Conservation (phyloP, 345 rosid species). For the Brassica juncea region DNA sequence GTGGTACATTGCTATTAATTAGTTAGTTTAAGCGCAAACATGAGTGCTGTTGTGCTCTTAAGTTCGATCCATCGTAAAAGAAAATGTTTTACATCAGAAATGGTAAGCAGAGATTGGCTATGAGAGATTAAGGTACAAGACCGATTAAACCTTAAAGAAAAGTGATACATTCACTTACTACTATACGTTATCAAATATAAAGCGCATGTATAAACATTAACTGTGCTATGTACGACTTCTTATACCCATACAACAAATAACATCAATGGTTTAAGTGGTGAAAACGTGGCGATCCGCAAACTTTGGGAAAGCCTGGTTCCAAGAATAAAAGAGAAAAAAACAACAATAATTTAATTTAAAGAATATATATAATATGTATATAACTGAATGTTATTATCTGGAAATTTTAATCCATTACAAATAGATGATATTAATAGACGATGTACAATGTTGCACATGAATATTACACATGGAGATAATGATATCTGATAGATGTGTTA, state of each 20-base stretch:
- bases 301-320: slow-evolving; percentile 41
- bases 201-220: background rate
- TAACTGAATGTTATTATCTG: background rate
- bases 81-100: no score
- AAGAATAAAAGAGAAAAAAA: background rate
- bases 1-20: no score
- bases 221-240: background rate
- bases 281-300: slow-evolving; percentile 42
- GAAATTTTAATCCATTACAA: background rate
- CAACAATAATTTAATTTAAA: background rate
- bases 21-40: no score
- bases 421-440: background rate
- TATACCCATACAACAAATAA: background rate
- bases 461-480: slow-evolving; percentile 21
- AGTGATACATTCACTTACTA: no score
- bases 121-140: no score
- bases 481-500: slow-evolving; percentile 12
- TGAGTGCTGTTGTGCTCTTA: no score
- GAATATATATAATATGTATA: background rate
- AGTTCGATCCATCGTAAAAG: no score
- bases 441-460: background rate
- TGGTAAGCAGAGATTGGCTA: no score
- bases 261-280: slow-evolving; percentile 27
- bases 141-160: no score
- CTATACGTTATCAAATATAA: no score